Conservation (phyloP, 192 early-diverging fungal genomes). For the Umbelopsis sp. region DNA sequence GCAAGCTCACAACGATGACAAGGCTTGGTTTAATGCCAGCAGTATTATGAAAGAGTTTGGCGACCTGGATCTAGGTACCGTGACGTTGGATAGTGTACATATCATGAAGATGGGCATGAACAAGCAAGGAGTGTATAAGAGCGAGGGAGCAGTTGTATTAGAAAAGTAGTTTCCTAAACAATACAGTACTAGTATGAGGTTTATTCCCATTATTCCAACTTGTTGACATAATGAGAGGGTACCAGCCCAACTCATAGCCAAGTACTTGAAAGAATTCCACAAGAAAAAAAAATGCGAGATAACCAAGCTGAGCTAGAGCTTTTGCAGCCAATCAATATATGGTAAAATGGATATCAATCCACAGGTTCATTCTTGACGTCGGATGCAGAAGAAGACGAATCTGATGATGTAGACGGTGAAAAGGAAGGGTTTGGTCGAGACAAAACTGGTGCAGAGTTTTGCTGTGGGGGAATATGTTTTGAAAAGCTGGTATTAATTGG, state of each 20-base stretch:
- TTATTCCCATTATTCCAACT: too few species aligned
- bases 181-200: too few species aligned
- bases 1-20: constrained; percentile 1
- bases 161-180: not conserved
- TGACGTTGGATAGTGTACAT: constrained; percentile 29
- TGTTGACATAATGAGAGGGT: not conserved
- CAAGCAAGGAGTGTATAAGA: constrained; percentile 26
- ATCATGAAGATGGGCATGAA: constrained; percentile 35
- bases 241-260: constrained; percentile 1
- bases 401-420: constrained; percentile 4
- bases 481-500: constrained; percentile 37
- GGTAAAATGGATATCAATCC: not conserved
- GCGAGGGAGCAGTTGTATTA: constrained; percentile 27
- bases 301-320: not conserved
- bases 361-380: constrained; percentile 6
- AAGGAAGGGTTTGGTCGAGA: constrained; percentile 5
- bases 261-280: not conserved
- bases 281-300: not conserved
- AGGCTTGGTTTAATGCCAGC: constrained; percentile 31
- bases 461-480: constrained; percentile 6
- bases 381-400: constrained; percentile 13
- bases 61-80: constrained; percentile 30
- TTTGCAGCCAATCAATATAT: not conserved
- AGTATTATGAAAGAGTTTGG: constrained; percentile 25
- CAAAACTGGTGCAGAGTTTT: constrained; percentile 12